These are phyloP conservation scores for Saposhnikovia divaricata DNA, from an alignment of 129 eudicot genomes.

Conservation along the genomic window DNA sequence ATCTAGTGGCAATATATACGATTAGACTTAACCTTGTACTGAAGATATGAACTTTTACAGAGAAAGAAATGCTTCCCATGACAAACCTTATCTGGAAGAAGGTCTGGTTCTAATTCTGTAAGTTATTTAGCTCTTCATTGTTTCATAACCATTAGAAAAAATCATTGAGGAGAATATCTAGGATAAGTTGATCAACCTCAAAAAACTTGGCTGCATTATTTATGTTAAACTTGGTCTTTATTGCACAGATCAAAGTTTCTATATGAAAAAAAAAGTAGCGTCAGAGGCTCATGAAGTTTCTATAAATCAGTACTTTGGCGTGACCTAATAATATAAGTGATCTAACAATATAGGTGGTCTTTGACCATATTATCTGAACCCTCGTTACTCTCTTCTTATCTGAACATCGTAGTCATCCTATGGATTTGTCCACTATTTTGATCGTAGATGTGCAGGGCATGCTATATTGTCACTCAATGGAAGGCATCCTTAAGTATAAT, in stretches of 20 bases:
- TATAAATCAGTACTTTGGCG: too few species aligned
- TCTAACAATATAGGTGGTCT: too few species aligned
- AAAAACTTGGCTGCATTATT: background rate
- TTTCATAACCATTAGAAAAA: background rate
- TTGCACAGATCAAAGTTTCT: background rate
- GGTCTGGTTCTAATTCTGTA: background rate
- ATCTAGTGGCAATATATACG: conserved; percentile 1
- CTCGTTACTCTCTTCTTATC: background rate
- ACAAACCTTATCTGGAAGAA: conserved; percentile 17
- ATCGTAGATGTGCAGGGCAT: conserved; percentile 76
- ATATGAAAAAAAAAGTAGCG: background rate
- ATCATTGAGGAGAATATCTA: background rate
- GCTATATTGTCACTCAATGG: conserved; percentile 78
- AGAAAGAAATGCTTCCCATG: conserved; percentile 85
- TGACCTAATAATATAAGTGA: too few species aligned
- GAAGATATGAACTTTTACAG: conserved; percentile 27
- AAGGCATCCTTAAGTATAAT: conserved; percentile 63
- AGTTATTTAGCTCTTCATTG: background rate
- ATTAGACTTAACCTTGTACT: conserved; percentile 14
- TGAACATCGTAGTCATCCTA: conserved; percentile 64
- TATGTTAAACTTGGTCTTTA: background rate
- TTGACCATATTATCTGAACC: too few species aligned
- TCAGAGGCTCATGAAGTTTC: conserved; percentile 9
- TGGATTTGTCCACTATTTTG: conserved; percentile 82
- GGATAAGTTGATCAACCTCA: background rate